A percentile compares a stretch with the other conserved stretches of the same genome.
Evolutionary conservation across 306 rosid species (phyloP).

Genomic region (Rubus parviflorus): DNA sequence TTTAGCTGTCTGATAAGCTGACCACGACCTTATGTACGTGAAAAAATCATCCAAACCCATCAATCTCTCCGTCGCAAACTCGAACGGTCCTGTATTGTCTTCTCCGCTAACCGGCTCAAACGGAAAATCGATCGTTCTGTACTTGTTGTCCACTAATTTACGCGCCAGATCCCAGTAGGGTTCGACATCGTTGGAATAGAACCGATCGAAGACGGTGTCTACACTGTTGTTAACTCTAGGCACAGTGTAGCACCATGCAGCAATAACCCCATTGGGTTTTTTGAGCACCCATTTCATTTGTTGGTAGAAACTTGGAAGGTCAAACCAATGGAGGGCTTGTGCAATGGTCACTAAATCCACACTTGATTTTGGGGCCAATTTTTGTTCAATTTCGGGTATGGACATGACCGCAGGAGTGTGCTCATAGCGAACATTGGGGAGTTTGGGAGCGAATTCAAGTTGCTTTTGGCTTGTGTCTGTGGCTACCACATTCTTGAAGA

Average conservation of each 20-base stretch:
- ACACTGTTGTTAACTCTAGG: conserved; percentile 44
- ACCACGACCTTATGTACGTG: conserved; percentile 58
- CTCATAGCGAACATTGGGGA: conserved; percentile 54
- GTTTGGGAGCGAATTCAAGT: conserved; percentile 49
- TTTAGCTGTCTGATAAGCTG: conserved; percentile 76
- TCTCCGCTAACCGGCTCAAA: conserved; percentile 61
- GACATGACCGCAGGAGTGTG: conserved; percentile 59
- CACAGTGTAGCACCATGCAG: conserved; percentile 67
- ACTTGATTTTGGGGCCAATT: conserved; percentile 42
- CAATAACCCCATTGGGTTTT: conserved; percentile 71
- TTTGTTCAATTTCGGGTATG: conserved; percentile 44
- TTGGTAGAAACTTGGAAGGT: conserved; percentile 54
- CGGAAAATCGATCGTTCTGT: conserved; percentile 64
- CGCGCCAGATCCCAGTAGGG: conserved; percentile 63
- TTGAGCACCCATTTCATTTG: conserved; percentile 59
- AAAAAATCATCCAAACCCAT: conserved; percentile 54
- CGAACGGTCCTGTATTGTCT: conserved; percentile 62
- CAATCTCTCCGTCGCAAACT: conserved; percentile 49
- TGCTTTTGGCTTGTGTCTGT: conserved; percentile 71
- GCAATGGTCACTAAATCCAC: conserved; percentile 74
- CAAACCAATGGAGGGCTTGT: conserved; percentile 78
- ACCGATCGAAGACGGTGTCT: conserved; percentile 37
- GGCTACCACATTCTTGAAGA: conserved; percentile 62
- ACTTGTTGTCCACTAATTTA: conserved; percentile 45
- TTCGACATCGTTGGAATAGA: conserved; percentile 12